Base-by-base conservation (phyloP, 2,329 filamentous ascomycete species). In the Paramyrothecium roridum region DNA sequence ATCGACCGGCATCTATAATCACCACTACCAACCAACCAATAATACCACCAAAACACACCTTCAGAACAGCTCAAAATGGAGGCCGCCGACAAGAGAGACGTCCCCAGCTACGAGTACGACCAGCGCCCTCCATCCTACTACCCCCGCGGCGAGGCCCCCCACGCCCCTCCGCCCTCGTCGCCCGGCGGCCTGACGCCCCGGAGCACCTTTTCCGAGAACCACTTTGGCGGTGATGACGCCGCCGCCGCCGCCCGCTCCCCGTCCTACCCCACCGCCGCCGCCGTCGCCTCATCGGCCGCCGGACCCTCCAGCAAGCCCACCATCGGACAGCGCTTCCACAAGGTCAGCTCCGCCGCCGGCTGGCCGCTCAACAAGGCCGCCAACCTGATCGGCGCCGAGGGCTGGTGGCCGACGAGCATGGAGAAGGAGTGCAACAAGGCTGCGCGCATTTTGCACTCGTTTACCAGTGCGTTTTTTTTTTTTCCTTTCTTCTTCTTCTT, bases 351-450 rank as follows among this genome's bases (percentile, higher is more conserved):
- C 72, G 87, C 86, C 64, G 76, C 88, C 26, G 85, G 85, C 11
- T 78, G 80, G 16, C 86, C 87, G 4, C 80, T 90, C 56, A 90
- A 90, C 68, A 83, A 80, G 55, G 73, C 89, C 19, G 86, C 84
- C 52, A 88, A 90, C 70, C 82, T 83, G 60, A 72, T 91, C 46
- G 88, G 88, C 57, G 82, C 85, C 23, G 88, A 91, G 67, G 86
- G 87, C 13, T 91, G 90, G 67, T 91, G 88, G 88, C 88, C 89
- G 3, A 88, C 86, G 26, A 84, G 82, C 4, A 74, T 91, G 62
- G 87, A 90, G 64, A 86, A 87, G 66, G 89, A 91, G 73, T 85
- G 85, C 65, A 86, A 88, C 74, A 91, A 91, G 73, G 87, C 88
- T 3, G 88, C 89, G 21, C 80, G 88, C 26, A 91, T 91, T 50